Conservation (phyloP, 1,139 yeast species). For the Taphrina communis region DNA sequence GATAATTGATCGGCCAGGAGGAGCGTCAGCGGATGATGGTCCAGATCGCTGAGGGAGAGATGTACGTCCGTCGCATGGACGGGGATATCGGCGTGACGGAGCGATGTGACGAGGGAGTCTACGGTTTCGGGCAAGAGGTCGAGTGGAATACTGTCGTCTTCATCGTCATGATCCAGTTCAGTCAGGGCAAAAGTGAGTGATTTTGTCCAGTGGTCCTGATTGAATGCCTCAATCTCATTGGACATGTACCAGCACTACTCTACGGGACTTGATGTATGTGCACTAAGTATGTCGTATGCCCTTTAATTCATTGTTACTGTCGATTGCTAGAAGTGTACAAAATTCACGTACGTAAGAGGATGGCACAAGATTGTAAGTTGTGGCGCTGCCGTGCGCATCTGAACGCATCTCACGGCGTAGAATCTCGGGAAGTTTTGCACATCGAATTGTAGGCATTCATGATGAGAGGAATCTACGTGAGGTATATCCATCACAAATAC, state of each 20-base stretch:
- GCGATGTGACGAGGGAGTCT: background rate
- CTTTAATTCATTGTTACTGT: too few species aligned
- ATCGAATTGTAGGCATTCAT: too few species aligned
- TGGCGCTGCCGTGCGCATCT: too few species aligned
- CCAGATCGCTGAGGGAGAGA: conserved; percentile 1
- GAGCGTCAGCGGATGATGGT: background rate
- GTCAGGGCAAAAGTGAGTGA: background rate
- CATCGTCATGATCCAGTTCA: too few species aligned
- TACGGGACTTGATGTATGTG: too few species aligned
- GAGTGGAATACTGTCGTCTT: background rate
- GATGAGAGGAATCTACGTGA: too few species aligned
- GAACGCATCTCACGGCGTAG: too few species aligned
- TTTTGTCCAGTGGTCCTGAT: conserved; percentile 6
- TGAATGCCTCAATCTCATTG: background rate
- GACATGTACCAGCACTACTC: background rate
- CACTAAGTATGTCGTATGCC: too few species aligned
- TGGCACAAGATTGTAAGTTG: too few species aligned
- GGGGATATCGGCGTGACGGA: conserved; percentile 8
- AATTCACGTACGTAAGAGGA: too few species aligned
- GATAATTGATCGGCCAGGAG: conserved; percentile 3
- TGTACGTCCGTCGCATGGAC: background rate
- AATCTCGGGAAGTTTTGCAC: background rate
- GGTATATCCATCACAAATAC: too few species aligned
- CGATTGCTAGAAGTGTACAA: too few species aligned
- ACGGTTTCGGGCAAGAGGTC: conserved; percentile 14